Evolutionary conservation across 768 basidiomycete species (phyloP), one percentile per base, ranked within the genome.

Genomic region (Collybia sp.): DNA sequence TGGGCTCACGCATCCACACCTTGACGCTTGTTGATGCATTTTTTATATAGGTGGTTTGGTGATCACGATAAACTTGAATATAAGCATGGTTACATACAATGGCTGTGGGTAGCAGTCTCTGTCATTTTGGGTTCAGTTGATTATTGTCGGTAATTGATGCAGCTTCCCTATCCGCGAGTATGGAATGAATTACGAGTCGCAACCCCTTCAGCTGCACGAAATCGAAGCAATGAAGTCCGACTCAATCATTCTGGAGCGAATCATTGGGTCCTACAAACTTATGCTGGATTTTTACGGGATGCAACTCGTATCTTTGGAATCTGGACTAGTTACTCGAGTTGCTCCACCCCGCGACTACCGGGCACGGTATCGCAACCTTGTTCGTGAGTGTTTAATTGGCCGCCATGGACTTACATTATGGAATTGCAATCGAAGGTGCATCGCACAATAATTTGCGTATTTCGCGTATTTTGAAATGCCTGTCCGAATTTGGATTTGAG

Each of bases 251-350:
- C 61, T 80, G 40, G 50, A 63, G 46, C 77, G 83, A 33, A 54
- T 88, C 25, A 44, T 81, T 3, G 62, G 61, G 20, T 87, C 86
- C 15, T 88, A 88, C 60, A 66, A 62, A 50, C 72, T 88, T 53
- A 86, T 91, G 82, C 75, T 89, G 19, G 83, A 85, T 59, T 88
- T 89, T 65, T 89, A 86, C 57, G 87, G 86, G 17, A 86, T 88
- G 83, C 68, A 69, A 20, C 73, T 88, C 30, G 63, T 80, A 34
- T 75, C 75, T 31, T 53, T 64, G 18, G 73, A 79, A 34, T 79
- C 82, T 0, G 86, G 86, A 3, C 70, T 82, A 18, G 53, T 88
- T 12, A 71, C 69, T 25, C 80, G 85, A 33, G 65, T 68, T 13
- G 44, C 67, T 43, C 71, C 68, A 30, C 78, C 77, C 30, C 60